A percentile compares a stretch with the other conserved stretches of the same genome.
phyloP scores from a whole-genome alignment of 2,329 filamentous ascomycete species.

The Penicillium hordei region DNA sequence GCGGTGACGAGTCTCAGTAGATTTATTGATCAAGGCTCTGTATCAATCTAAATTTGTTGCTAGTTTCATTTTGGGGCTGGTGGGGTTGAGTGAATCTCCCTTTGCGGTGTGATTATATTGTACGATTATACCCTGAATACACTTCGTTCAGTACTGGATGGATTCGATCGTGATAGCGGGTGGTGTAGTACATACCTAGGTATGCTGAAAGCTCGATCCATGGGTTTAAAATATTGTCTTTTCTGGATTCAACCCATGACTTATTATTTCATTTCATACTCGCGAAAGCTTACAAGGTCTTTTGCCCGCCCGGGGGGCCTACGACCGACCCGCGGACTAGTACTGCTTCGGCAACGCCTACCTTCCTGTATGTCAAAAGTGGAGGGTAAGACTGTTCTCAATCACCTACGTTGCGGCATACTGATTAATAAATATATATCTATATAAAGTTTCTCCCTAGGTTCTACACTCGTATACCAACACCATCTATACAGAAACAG shows the following conservation, averaged over 20 bases:
- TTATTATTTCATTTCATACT: not conserved
- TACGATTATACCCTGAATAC: slow-evolving; percentile 34
- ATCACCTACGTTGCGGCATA: not conserved
- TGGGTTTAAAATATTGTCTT: not conserved
- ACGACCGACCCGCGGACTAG: not conserved
- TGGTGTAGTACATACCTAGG: not conserved
- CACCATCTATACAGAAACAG: not conserved
- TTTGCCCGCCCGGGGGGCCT: no score
- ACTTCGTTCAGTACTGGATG: slow-evolving; percentile 10
- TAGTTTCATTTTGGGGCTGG: not conserved
- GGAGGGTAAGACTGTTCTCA: not conserved
- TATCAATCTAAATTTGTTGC: not conserved
- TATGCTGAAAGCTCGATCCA: not conserved
- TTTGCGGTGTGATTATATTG: slow-evolving; percentile 25
- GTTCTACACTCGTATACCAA: not conserved
- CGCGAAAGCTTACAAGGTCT: not conserved
- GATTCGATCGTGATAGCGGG: not conserved
- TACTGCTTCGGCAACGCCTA: not conserved
- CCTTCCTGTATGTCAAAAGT: not conserved
- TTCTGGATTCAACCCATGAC: not conserved
- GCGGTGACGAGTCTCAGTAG: slow-evolving; percentile 15
- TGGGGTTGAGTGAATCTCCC: not conserved
- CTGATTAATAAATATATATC: not conserved
- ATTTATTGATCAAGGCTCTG: not conserved
- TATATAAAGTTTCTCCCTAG: no score